A percentile compares a stretch with the other conserved stretches of the same genome.
Evolutionary conservation across 371 early-diverging fungal species (phyloP).

Genomic region (Syncephalastrum sp.): DNA sequence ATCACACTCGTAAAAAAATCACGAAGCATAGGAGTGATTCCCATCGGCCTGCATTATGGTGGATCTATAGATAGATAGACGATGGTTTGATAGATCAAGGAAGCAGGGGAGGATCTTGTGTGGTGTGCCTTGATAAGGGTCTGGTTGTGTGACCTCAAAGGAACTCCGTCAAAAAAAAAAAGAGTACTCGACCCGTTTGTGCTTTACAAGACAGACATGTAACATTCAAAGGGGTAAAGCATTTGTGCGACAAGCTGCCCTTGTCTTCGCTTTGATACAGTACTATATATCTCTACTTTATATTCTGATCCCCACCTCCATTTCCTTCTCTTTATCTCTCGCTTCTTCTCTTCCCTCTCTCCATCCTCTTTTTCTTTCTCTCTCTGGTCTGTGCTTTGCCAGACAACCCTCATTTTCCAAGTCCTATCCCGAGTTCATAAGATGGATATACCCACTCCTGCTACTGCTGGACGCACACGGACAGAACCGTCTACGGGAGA

Average conservation of each 20-base stretch:
- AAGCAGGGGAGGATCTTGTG: background rate
- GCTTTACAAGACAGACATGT: constrained; percentile 3
- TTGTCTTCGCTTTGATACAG: background rate
- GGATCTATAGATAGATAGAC: constrained; percentile 2
- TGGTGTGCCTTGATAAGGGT: no score
- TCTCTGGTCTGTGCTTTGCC: background rate
- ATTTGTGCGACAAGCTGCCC: background rate
- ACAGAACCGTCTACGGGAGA: constrained; percentile 21
- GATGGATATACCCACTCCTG: no score
- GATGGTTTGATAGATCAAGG: background rate
- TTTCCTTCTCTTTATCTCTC: background rate
- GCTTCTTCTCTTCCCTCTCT: constrained; percentile 3
- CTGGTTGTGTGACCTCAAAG: no score
- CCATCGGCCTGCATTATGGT: background rate
- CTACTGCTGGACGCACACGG: constrained; percentile 4
- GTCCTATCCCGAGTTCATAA: no score
- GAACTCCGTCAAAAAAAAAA: constrained; percentile 1
- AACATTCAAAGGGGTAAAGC: constrained; percentile 1
- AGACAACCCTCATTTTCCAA: no score
- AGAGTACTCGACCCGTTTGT: background rate
- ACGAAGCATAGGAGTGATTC: no score
- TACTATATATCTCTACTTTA: background rate
- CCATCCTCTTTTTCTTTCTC: no score
- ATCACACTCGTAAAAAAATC: no score
- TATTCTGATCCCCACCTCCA: background rate